Percentiles rank a stretch among this genome's conserved stretches.
Conservation (phyloP, 2,329 filamentous ascomycete species). For the Chaetomium strumarium region DNA sequence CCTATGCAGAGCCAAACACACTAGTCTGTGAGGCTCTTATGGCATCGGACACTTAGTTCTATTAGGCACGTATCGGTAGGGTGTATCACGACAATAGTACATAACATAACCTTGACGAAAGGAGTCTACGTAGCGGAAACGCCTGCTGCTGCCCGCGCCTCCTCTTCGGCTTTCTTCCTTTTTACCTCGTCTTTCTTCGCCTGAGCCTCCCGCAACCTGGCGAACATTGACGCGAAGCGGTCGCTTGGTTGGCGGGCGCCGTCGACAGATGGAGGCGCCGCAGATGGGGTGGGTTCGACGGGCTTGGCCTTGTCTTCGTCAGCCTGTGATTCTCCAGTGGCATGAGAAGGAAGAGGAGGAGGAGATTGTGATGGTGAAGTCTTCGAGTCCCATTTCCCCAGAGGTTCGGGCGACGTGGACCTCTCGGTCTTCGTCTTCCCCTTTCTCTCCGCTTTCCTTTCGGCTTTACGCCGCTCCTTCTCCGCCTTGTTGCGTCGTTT, state of each 20-base stretch:
- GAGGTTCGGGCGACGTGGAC: slow-evolving; percentile 11
- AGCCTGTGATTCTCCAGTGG: slow-evolving; percentile 29
- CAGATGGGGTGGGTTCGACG: not conserved
- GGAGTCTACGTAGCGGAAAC: not conserved
- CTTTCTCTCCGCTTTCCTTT: slow-evolving; percentile 23
- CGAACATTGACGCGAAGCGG: slow-evolving; percentile 41
- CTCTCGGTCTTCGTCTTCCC: slow-evolving; percentile 26
- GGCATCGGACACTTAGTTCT: no score
- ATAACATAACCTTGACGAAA: not conserved
- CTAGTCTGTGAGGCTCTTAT: no score
- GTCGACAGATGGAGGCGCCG: not conserved
- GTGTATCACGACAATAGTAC: not conserved
- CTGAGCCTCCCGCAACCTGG: slow-evolving; percentile 51
- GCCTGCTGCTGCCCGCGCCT: slow-evolving; percentile 24
- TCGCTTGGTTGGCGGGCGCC: not conserved
- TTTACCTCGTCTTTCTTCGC: slow-evolving; percentile 46
- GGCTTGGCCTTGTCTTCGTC: slow-evolving; percentile 29
- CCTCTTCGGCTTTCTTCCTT: slow-evolving; percentile 38
- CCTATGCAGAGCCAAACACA: no score
- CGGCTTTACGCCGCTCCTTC: slow-evolving; percentile 38
- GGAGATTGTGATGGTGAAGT: slow-evolving; percentile 5
- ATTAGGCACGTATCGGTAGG: not conserved
- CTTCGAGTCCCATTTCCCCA: not conserved
- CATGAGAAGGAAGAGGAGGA: slow-evolving; percentile 8
- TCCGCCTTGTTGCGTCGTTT: slow-evolving; percentile 30